Base-by-base conservation (phyloP, 495 filamentous ascomycete genomes). In the Cryomyces minteri region DNA sequence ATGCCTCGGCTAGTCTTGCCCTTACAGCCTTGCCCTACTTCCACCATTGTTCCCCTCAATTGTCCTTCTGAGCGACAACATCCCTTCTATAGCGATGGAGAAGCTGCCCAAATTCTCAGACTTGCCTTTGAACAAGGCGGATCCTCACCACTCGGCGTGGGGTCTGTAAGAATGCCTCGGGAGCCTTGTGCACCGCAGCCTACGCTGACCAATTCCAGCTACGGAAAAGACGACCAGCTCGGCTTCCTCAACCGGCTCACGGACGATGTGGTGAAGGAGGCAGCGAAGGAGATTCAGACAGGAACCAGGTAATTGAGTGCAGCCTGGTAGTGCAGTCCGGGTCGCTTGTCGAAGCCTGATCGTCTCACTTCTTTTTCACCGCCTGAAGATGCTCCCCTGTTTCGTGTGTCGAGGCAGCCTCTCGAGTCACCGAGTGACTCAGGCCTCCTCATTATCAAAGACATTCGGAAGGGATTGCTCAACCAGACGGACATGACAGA, bases 171-270 rank as follows among this genome's bases (percentile, higher is more conserved):
- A 33, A 11, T 31, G 5, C 18, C 10, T 14, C 29, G 2, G 12
- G 32, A 32, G 9, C 34, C 18, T 40, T n/a, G 10, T 25, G 33
- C 12, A 28, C 14, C 1, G 4, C 12, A 9, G 40, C 14, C 32
- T 44, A 29, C 44, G 14, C 10, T 33, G 12, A 38, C 12, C 28
- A 40, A 5, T 7, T 29, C 6, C 36, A 59, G 56, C 28, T 61
- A 62, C 48, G 59, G 59, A 41, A 46, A 51, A 44, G 45, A 61
- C 42, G 59, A 62, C 41, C 33, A 62, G 46, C 50, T 62, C 7
- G 59, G 59, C 33, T 56, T 53, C 9, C 46, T 62, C 3, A 62
- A 62, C 44, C 55, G 58, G 25, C 49, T 61, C 3, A 58, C 51
- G 1, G 48, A 61, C 40, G 48, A 53, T 14, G 47, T 62, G 25